Base-by-base conservation (phyloP, 768 basidiomycete genomes). In the Suillus paluster region DNA sequence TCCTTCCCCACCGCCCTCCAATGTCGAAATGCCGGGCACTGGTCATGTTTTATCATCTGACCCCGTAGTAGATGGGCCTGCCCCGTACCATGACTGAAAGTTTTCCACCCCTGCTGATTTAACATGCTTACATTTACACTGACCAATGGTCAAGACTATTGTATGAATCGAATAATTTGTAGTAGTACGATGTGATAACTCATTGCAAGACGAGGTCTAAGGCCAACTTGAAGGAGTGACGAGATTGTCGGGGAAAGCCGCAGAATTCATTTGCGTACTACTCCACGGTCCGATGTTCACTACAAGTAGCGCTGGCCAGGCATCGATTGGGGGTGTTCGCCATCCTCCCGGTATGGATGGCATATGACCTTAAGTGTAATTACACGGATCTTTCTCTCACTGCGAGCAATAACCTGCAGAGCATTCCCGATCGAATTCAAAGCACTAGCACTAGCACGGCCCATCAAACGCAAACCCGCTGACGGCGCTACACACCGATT, bases 1-100 rank as follows among this genome's bases (percentile, higher is more conserved):
- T 2, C 5, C 55, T 17, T 41, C 17, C 44, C 50, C 1, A 5
- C 3, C 6, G 25, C 58, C 9, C 11, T 39, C 45, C 15, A 58
- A 8, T 39, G 15, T 9, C 38, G 54, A 39, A 39, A 76, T 76
- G 73, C 71, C 73, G 45, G 73, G 73, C 10, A 15, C 30, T 19
- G 73, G 75, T 17, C 11, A 68, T 44, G 61, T 59, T 15, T 36
- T 75, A 14, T 11, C 66, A 27, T 9, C 66, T 50, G 64, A 66
- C 9, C 41, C 56, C 11, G 57, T 36, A 23, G 57, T 62, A 33
- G 68, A 70, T 38, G 63, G 63, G 21, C 70, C 66, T 33, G 69
- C 72, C 23, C 66, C 69, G 58, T 68, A 70, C 34, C 42, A 59
- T 5, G 68, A 59, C 19, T 58, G 17, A 55, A 6, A 25, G 11